Conservation (phyloP, 306 rosid genomes). For the Chamaecrista fasciculata region DNA sequence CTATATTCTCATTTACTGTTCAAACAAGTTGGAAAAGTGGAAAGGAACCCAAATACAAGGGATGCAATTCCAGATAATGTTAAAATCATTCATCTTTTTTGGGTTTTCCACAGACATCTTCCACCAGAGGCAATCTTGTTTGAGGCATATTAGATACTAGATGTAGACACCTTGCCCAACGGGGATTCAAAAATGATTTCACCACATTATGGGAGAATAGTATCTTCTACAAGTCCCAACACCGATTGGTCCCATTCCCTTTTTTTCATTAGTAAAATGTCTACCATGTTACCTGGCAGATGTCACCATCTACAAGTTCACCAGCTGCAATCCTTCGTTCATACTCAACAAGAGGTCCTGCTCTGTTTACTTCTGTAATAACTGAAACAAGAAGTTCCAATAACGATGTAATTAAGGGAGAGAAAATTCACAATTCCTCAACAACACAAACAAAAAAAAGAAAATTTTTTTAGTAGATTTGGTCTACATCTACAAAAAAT, state of each 20-base stretch:
- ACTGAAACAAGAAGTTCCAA: constrained; percentile 26
- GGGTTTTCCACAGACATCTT: too few species aligned
- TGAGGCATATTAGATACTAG: too few species aligned
- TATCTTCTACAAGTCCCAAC: too few species aligned
- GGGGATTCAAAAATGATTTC: too few species aligned
- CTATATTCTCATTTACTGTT: neutral
- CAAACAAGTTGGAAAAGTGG: neutral
- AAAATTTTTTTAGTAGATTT: too few species aligned
- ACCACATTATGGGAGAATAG: too few species aligned
- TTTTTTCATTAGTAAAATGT: neutral
- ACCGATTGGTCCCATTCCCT: too few species aligned
- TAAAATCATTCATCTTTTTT: too few species aligned
- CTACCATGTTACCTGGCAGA: constrained; percentile 61
- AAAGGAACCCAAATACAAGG: neutral
- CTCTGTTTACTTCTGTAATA: constrained; percentile 47
- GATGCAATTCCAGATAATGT: neutral
- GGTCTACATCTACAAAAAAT: too few species aligned
- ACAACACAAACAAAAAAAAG: neutral
- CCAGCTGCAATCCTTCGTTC: constrained; percentile 78
- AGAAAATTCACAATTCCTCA: constrained; percentile 7
- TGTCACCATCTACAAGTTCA: constrained; percentile 86
- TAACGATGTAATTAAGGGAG: constrained; percentile 21
- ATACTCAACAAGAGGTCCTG: constrained; percentile 94
- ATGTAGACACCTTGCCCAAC: too few species aligned
- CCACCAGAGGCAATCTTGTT: too few species aligned